Conservation (phyloP, 345 rosid genomes). For the Eucalyptus regnans region DNA sequence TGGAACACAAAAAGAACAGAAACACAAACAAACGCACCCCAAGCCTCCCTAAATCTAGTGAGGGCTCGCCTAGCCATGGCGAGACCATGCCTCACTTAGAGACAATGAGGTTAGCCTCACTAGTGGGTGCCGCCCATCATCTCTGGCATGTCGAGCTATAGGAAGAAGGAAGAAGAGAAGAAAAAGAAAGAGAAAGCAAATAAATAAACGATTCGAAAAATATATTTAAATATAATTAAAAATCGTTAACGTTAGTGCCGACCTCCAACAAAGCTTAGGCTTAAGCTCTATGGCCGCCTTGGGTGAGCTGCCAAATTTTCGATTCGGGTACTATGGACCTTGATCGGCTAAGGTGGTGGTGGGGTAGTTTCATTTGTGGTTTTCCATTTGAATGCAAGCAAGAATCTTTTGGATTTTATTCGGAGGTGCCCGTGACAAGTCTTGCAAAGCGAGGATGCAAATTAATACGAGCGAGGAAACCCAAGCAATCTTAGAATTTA, state of each 20-base stretch:
- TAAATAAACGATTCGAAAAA: too few species aligned
- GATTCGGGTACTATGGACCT: background rate
- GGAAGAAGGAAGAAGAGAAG: rapidly evolving
- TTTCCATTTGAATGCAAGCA: background rate
- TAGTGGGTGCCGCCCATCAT: too few species aligned
- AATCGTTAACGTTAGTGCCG: rapidly evolving
- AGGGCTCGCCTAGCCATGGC: rapidly evolving
- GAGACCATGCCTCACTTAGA: rapidly evolving
- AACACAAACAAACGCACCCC: too few species aligned
- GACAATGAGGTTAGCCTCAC: too few species aligned
- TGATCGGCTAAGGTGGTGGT: background rate
- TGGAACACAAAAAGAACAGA: too few species aligned
- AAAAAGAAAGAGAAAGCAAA: rapidly evolving
- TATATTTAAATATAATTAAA: too few species aligned
- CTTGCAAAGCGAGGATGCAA: background rate
- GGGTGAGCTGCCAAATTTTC: background rate
- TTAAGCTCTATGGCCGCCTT: background rate
- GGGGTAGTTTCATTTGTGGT: background rate
- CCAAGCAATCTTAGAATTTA: rapidly evolving
- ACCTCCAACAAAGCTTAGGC: rapidly evolving
- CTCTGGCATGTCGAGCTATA: rapidly evolving
- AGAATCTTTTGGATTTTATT: background rate
- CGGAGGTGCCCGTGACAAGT: background rate
- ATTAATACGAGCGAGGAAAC: background rate
- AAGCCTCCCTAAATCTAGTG: rapidly evolving